phyloP scores from a whole-genome alignment of 2,329 filamentous ascomycete genomes.

The Colletotrichum sp. region DNA sequence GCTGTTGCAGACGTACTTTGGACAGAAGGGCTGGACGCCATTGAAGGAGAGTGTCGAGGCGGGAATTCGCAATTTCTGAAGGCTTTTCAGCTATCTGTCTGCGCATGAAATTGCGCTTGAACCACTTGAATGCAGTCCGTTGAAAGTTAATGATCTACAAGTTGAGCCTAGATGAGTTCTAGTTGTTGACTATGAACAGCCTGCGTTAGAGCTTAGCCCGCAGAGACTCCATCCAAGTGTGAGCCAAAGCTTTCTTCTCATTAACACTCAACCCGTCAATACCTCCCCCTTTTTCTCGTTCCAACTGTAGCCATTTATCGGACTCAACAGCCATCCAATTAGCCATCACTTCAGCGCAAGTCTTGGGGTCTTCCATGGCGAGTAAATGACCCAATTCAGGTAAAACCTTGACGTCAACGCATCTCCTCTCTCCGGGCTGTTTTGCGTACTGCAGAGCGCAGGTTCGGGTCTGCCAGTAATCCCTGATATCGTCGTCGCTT shows the following conservation, averaged over 20 bases:
- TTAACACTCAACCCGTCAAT: not conserved
- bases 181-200: not conserved
- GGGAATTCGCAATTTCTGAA: slow-evolving; percentile 14
- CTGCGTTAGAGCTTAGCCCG: not conserved
- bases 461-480: not conserved
- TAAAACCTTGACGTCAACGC: not conserved
- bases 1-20: slow-evolving; percentile 12
- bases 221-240: not conserved
- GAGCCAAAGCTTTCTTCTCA: not conserved
- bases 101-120: not conserved
- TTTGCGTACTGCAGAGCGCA: not conserved
- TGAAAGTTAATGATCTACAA: not conserved
- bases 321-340: not conserved
- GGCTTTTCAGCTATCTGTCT: not conserved
- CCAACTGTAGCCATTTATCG: not conserved
- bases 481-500: not conserved
- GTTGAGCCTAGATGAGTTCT: not conserved
- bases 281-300: not conserved
- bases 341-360: not conserved
- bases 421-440: not conserved
- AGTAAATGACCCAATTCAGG: not conserved
- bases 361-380: not conserved
- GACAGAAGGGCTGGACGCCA: slow-evolving; percentile 3
- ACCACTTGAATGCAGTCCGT: not conserved
- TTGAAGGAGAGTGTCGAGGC: slow-evolving; percentile 8